Base-by-base conservation (phyloP, 2,329 filamentous ascomycete genomes). In the Diaporthe caulivora region DNA sequence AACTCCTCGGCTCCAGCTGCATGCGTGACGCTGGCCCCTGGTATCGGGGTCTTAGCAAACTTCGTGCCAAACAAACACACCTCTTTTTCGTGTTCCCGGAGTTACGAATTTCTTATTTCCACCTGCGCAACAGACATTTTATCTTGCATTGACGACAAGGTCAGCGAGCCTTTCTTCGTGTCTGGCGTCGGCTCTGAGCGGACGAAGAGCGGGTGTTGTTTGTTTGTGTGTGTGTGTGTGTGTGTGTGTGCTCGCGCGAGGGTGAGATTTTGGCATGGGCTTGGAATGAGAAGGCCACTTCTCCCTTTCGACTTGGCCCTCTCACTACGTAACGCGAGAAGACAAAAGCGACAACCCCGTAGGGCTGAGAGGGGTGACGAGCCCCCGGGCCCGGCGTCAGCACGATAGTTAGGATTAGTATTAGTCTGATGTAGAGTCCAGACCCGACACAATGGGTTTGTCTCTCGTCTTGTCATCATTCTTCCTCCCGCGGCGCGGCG, bases 381-480 rank as follows among this genome's bases (percentile, higher is more conserved):
- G 62, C 62, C 31, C 29, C 62, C 62, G 62, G 62, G 62, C 40
- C 62, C 62, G 62, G n/a, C 62, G 62, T 67, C 62, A 67, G 62
- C 62, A 67, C 44, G 29, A 67, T 53, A 34, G 29, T 6, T 21
- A 18, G 42, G 42, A 47, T 47, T 34, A 9, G 34, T 34, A 34
- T 34, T 34, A 34, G 34, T 9, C 34, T 34, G 37, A 10, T 40
- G 6, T 40, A 40, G 37, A 49, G 44, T 8, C 7, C 26, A 7
- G 62, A 67, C 62, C 62, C 62, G 62, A 67, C 62, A 67, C 62
- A 53, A 53, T 53, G 62, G 62, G 47, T 67, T 67, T 53, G 31
- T 67, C 21, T 53, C 8, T 51, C 18, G 51, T 21, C 47, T 40
- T 40, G 37, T 40, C 37, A 13, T 40, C 37, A 13, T 40, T n/a